These are phyloP conservation scores for Diaporthe sp. DNA, from an alignment of 2,329 filamentous ascomycete genomes.

Conservation along the genomic window DNA sequence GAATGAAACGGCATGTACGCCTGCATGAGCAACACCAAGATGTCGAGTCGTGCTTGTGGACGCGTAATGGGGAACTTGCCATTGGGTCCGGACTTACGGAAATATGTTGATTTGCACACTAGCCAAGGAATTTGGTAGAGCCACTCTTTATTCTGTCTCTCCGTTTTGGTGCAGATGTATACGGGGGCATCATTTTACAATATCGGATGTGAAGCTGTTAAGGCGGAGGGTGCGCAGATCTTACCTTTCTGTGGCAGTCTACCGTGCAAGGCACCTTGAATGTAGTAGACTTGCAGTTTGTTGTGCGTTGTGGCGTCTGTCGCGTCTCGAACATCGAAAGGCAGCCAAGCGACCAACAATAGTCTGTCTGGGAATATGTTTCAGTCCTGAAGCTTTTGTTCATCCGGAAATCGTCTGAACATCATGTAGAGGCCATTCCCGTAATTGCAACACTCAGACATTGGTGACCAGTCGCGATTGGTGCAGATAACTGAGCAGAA, in stretches of 20 bases:
- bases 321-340: not conserved
- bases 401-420: not conserved
- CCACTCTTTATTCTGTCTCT: no score
- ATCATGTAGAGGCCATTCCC: not conserved
- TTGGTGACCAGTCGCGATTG: not conserved
- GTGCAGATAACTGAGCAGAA: not conserved
- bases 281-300: no score
- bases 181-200: no score
- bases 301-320: not conserved
- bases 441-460: not conserved
- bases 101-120: not conserved
- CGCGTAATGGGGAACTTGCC: not conserved
- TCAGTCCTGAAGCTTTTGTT: no score
- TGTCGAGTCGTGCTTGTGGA: not conserved
- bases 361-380: not conserved
- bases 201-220: no score
- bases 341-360: not conserved
- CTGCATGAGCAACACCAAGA: not conserved
- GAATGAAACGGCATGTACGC: not conserved
- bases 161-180: no score
- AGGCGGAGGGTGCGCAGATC: no score
- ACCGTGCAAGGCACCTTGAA: no score
- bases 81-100: not conserved
- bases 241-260: no score
- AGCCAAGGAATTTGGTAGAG: not conserved